Percentiles rank a stretch among this genome's conserved stretches.
phyloP scores from a whole-genome alignment of 345 rosid species.

The Sisymbrium altissimum region DNA sequence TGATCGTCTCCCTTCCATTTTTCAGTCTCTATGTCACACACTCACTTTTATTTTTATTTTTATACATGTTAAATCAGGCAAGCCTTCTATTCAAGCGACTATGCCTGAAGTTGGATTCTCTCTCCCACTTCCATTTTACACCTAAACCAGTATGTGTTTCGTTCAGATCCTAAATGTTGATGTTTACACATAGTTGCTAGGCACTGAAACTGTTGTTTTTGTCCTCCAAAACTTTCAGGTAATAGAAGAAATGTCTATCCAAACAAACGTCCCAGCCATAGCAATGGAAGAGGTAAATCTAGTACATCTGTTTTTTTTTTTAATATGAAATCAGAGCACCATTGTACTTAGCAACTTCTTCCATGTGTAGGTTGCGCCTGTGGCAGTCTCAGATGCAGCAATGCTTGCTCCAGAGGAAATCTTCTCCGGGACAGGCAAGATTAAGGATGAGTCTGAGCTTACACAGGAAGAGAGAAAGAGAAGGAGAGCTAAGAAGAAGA shows the following conservation, averaged over 20 bases:
- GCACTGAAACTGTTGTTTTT: neutral
- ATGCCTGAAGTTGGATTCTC: constrained; percentile 93
- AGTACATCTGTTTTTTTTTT: neutral
- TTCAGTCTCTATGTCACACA: neutral
- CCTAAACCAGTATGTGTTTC: constrained; percentile 83
- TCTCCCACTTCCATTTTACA: constrained; percentile 93
- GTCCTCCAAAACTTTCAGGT: constrained; percentile 44
- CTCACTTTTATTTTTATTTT: neutral
- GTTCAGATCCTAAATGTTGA: constrained; percentile 9
- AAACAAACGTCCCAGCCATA: constrained; percentile 87
- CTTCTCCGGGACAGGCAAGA: constrained; percentile 72
- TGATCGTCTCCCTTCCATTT: neutral
- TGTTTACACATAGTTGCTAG: neutral
- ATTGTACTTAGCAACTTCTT: constrained; percentile 3
- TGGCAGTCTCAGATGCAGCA: constrained; percentile 93
- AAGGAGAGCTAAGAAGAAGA: constrained; percentile 97
- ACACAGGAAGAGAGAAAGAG: constrained; percentile 85
- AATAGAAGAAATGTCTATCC: constrained; percentile 87
- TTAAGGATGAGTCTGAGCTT: constrained; percentile 83
- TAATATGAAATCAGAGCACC: neutral
- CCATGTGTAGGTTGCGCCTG: constrained; percentile 67
- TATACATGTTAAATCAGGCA: constrained; percentile 47
- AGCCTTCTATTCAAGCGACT: constrained; percentile 71
- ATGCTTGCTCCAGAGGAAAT: constrained; percentile 99
- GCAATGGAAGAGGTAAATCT: constrained; percentile 92